Evolutionary conservation across 2,329 filamentous ascomycete species (phyloP).

Genomic region (Trichoderma sp.): DNA sequence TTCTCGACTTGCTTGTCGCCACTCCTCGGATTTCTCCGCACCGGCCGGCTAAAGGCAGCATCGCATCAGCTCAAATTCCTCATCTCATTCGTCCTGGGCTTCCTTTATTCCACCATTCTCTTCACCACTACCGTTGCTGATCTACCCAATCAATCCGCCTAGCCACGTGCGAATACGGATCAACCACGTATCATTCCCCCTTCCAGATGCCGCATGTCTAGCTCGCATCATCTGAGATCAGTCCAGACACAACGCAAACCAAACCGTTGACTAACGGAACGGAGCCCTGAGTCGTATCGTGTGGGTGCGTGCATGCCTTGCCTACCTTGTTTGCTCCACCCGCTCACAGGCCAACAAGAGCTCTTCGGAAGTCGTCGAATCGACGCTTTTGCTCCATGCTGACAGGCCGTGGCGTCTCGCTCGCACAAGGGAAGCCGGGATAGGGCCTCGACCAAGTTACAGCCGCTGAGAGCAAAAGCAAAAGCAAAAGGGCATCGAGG

Average conservation of each 20-base stretch:
- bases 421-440: background rate
- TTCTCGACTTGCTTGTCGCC: background rate
- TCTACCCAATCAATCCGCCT: background rate
- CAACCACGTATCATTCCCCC: background rate
- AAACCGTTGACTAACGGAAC: background rate
- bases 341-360: background rate
- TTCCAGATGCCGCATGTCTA: background rate
- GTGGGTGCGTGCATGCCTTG: conserved; percentile 1
- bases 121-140: background rate
- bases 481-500: background rate
- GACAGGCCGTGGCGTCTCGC: background rate
- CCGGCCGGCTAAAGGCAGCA: conserved; percentile 8
- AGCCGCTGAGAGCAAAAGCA: background rate
- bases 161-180: conserved; percentile 8
- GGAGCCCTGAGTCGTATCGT: background rate
- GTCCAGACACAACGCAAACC: background rate
- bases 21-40: conserved; percentile 2
- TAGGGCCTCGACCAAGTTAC: background rate
- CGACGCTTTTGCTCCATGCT: background rate
- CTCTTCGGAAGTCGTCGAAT: background rate
- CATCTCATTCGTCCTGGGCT: background rate
- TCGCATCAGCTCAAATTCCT: background rate
- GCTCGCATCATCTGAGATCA: conserved; percentile 9
- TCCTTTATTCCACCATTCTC: background rate
- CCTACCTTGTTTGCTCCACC: background rate